These are phyloP conservation scores for Sarocladium brachiariae DNA, from an alignment of 2,329 filamentous ascomycete genomes.

Conservation along the genomic window DNA sequence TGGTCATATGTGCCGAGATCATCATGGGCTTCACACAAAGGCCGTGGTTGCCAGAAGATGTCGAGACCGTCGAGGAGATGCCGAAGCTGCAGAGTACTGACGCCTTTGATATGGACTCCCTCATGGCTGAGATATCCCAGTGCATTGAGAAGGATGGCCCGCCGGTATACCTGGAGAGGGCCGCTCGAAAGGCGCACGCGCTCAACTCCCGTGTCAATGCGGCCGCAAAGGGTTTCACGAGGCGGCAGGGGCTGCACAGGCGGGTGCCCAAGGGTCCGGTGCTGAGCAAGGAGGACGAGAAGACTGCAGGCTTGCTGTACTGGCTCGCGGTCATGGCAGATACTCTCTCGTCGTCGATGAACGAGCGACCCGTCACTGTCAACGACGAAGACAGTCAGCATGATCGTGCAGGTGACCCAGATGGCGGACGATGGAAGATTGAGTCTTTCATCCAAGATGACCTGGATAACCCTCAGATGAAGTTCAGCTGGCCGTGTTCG, in stretches of 20 bases:
- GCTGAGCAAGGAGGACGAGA: slow-evolving; percentile 18
- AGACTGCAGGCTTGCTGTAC: slow-evolving; percentile 46
- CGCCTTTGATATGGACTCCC: slow-evolving; percentile 16
- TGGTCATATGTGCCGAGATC: slow-evolving; percentile 32
- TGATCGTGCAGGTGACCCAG: slow-evolving; percentile 20
- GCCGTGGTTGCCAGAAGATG: slow-evolving; percentile 18
- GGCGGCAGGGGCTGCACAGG: not conserved
- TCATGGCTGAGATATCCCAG: slow-evolving; percentile 24
- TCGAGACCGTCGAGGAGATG: slow-evolving; percentile 16
- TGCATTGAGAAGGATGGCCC: slow-evolving; percentile 22
- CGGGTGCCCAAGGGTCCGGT: not conserved
- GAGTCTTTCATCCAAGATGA: slow-evolving; percentile 27
- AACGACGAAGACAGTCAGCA: slow-evolving; percentile 34
- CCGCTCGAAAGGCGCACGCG: slow-evolving; percentile 30
- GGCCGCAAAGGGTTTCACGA: slow-evolving; percentile 11
- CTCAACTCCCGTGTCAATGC: slow-evolving; percentile 29
- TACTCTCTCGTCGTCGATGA: slow-evolving; percentile 48
- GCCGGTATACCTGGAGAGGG: slow-evolving; percentile 27
- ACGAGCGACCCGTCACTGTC: slow-evolving; percentile 29
- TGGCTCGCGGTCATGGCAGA: slow-evolving; percentile 56
- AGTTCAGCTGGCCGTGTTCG: slow-evolving; percentile 45
- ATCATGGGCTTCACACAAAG: slow-evolving; percentile 33
- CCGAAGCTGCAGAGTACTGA: slow-evolving; percentile 12
- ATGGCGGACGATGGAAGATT: slow-evolving; percentile 22
- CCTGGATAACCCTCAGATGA: slow-evolving; percentile 17